Evolutionary conservation across 768 basidiomycete species (phyloP).

Genomic region (Cantharellus cinnabarinus): DNA sequence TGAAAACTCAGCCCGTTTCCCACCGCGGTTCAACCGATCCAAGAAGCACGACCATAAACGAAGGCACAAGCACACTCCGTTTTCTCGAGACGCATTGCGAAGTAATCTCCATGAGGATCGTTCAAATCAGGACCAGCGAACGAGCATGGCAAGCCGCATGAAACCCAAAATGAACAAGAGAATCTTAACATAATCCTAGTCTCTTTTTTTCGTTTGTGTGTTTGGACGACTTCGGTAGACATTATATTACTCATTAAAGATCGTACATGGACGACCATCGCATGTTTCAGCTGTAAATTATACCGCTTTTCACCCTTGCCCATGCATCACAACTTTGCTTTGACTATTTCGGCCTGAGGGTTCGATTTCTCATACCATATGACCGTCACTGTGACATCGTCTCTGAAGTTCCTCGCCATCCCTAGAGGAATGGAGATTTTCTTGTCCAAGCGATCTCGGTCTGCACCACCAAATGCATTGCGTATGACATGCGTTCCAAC

Average conservation of each 20-base stretch:
- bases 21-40: background rate
- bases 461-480: slow-evolving; percentile 73
- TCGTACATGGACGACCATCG: too few relatives aligned
- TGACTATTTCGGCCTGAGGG: background rate
- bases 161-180: background rate
- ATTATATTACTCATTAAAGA: too few relatives aligned
- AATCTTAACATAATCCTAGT: background rate
- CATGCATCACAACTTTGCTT: background rate
- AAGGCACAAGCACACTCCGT: background rate
- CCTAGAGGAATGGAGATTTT: slow-evolving; percentile 57
- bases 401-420: slow-evolving; percentile 52
- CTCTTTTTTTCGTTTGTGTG: too few relatives aligned
- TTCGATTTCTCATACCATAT: slow-evolving; percentile 57
- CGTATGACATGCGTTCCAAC: slow-evolving; percentile 66
- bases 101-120: background rate
- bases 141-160: background rate
- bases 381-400: slow-evolving; percentile 72
- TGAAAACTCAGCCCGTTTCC: background rate
- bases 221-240: too few relatives aligned
- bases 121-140: background rate
- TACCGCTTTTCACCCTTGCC: too few relatives aligned
- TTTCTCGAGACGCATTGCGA: background rate
- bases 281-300: too few relatives aligned
- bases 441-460: slow-evolving; percentile 31
- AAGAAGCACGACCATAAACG: background rate